Base-by-base conservation (phyloP, 148 eudicot species). In the Persicaria maculosa region DNA sequence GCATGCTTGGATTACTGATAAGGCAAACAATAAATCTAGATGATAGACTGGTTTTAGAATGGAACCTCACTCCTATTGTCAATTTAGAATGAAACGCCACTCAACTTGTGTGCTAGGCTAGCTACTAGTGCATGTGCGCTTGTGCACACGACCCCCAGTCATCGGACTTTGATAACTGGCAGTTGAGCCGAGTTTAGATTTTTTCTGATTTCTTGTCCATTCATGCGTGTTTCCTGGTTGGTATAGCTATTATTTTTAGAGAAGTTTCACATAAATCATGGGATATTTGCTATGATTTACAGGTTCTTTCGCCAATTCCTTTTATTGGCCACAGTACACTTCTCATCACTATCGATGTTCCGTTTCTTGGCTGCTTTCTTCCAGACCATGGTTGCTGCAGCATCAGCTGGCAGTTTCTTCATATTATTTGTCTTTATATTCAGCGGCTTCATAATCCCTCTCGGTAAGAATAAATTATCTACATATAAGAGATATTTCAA, bases 281-380 rank as follows among this genome's bases (percentile, higher is more conserved):
- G 17, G 9, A 65, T 36, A 4, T 36, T 61, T 61, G 40, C 9
- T 64, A 45, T 70, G 19, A 15, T 71, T 46, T 17, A 3, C 76
- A 88, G 97, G 92, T 91, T 91, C 78, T 85, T 89, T 71, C 82
- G 89, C 40, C 98, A 93, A 43, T 76, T 86, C 72, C 54, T 91
- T 50, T 19, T 93, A 58, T 68, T 84, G 44, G 85, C 82, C 71
- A 79, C 80, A 47, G 85, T 84, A 65, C 97, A 93, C 88, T 72
- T 88, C 50, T 47, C 86, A 22, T 81, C 92, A 65, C 77, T 75
- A 73, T 85, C 98, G 17, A 62, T 87, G 84, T 91, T 89, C 79
- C 90, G 98, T 75, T 84, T 89, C 75, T 31, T 91, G 76, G 97
- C 91, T 58, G 79, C 94, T 57, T 52, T 91, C n/a, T 88, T 74